Percentiles rank a stretch among this genome's conserved stretches.
phyloP scores from a whole-genome alignment of 2,329 filamentous ascomycete species.

The Fusarium sp. region DNA sequence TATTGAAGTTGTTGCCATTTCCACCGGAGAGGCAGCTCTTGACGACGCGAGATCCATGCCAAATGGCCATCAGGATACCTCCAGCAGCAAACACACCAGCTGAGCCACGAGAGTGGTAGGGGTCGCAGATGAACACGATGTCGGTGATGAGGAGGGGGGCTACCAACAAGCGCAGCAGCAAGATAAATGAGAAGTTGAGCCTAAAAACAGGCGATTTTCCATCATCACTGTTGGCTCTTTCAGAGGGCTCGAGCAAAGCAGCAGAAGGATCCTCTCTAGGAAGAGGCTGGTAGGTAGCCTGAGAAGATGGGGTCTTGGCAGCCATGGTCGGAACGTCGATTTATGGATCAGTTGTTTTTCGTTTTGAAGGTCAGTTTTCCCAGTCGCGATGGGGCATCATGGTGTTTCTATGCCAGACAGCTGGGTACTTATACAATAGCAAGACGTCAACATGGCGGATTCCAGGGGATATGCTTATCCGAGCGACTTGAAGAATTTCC shows the following conservation, averaged over 20 bases:
- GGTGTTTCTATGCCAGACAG: not conserved
- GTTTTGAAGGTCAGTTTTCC: not conserved
- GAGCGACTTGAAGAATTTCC: constrained; percentile 3
- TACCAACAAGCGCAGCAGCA: constrained; percentile 27
- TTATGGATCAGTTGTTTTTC: not conserved
- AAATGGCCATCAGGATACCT: constrained; percentile 23
- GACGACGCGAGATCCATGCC: constrained; percentile 23
- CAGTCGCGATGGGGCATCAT: not conserved
- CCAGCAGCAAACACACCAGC: constrained; percentile 26
- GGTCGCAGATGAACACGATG: constrained; percentile 22
- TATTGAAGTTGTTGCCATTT: constrained; percentile 35
- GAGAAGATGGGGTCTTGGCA: constrained; percentile 25
- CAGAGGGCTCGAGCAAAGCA: constrained; percentile 31
- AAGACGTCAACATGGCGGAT: not conserved
- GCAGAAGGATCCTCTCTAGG: constrained; percentile 32
- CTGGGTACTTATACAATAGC: constrained; percentile 25
- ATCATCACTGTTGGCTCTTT: constrained; percentile 14
- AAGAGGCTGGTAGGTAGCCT: constrained; percentile 27
- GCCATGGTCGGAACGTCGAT: constrained; percentile 20
- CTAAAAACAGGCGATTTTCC: constrained; percentile 19
- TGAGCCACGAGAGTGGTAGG: not conserved
- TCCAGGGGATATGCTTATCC: not conserved
- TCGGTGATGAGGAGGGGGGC: constrained; percentile 34
- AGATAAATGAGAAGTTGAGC: constrained; percentile 33
- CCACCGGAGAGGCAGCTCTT: constrained; percentile 16